A percentile compares a stretch with the other conserved stretches of the same genome.
Evolutionary conservation across 371 early-diverging fungal species (phyloP).

Genomic region (Gilbertella persicaria): DNA sequence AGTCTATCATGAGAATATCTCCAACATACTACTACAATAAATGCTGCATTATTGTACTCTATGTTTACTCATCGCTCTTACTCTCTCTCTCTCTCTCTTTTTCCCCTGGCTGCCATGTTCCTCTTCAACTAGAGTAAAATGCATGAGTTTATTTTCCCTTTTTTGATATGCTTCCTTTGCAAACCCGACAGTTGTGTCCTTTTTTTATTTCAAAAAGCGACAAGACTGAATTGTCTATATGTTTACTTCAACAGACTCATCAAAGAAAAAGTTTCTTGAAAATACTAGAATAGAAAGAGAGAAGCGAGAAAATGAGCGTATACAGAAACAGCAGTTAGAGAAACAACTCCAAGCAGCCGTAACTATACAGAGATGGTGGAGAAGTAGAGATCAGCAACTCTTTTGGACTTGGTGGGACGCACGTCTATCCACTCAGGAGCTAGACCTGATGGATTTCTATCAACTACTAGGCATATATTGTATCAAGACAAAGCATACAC

Average conservation of each 20-base stretch:
- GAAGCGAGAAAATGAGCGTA: slow-evolving; percentile 38
- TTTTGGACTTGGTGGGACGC: slow-evolving; percentile 35
- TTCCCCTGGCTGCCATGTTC: no score
- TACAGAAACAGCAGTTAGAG: slow-evolving; percentile 12
- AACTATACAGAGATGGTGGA: slow-evolving; percentile 41
- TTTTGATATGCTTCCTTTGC: no score
- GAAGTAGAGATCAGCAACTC: slow-evolving; percentile 9
- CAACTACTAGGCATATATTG: slow-evolving; percentile 32
- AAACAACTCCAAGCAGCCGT: slow-evolving; percentile 24
- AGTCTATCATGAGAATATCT: no score
- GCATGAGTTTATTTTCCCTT: no score
- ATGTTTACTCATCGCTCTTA: no score
- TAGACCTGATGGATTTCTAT: slow-evolving; percentile 18
- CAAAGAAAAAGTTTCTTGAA: slow-evolving; percentile 43
- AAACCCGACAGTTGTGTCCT: no score
- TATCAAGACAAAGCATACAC: slow-evolving; percentile 2
- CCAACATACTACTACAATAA: no score
- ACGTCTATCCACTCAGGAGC: not conserved
- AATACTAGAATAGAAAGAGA: slow-evolving; percentile 36
- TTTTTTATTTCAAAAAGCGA: no score
- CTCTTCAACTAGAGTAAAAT: no score
- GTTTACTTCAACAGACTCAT: slow-evolving; percentile 36
- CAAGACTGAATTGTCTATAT: slow-evolving; percentile 18
- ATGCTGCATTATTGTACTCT: no score
- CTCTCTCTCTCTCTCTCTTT: no score